Base-by-base conservation (phyloP, 2,329 filamentous ascomycete species). In the Aurifilum marmelostoma region DNA sequence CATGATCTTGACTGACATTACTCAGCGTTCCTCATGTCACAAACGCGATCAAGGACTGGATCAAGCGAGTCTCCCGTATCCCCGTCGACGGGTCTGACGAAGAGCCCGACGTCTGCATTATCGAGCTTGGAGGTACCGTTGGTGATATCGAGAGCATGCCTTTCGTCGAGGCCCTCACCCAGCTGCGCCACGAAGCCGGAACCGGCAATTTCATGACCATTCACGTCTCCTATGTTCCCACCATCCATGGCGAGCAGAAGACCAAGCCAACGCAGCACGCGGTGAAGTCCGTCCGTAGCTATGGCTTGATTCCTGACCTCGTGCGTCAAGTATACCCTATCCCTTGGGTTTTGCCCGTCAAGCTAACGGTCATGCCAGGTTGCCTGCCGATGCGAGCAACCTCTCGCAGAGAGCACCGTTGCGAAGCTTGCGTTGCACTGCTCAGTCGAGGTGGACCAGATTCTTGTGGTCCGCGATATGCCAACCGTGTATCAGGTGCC, bases 241-340 rank as follows among this genome's bases (percentile, higher is more conserved):
- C 95, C 43, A 73, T 79, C 11, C 72, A 86, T 69, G 86, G 86
- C 56, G 87, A 98, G 83, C 90, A 97, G 80, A 98, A 98, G 88
- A 98, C 94, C 12, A 98, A 98, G 83, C 96, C 96, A 0, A 99
- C 96, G 0, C 96, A 99, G 79, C 89, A 93, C 75, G 93, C 95
- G 34, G 93, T 98, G 75, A 91, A 91, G 77, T 89, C 92, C 75
- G 90, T 94, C 71, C 91, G 95, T 72, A 94, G 92, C 77, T 91
- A 92, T 72, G 94, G 94, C 77, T 81, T 93, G 67, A 87, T 85
- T 69, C 91, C 90, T 1, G 90, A 92, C 74, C 77, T 96, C 78
- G 89, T 91, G 81, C 69, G 82, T 75, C 27, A 27, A 9, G 24
- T 37, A 41, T 29, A 18, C 54, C 7, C 56, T 27, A 29, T 29